Conservation (phyloP, 148 eudicot genomes). For the Rhododendron ovatum region DNA sequence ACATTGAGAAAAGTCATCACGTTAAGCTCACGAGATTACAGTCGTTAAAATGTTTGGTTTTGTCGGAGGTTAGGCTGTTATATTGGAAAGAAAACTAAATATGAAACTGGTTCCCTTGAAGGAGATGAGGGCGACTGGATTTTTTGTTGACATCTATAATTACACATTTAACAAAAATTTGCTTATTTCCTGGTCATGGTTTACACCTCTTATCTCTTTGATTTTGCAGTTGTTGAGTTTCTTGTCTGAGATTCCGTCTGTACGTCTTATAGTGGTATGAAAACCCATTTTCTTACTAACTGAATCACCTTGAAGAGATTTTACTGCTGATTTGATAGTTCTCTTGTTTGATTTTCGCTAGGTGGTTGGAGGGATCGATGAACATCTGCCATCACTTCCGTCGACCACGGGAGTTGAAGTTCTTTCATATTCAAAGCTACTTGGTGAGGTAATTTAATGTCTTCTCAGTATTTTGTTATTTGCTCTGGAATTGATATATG, state of each 20-base stretch:
- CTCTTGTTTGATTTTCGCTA: slow-evolving; percentile 10
- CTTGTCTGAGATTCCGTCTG: slow-evolving; percentile 80
- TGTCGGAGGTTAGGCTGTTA: not conserved
- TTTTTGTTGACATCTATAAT: not conserved
- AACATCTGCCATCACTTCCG: slow-evolving; percentile 73
- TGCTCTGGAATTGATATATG: not conserved
- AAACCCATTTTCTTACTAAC: not conserved
- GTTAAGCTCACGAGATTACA: not conserved
- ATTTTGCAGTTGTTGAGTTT: slow-evolving; percentile 76
- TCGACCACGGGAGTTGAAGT: slow-evolving; percentile 57
- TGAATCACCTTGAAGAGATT: not conserved
- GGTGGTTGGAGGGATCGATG: slow-evolving; percentile 92
- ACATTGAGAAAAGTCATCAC: not conserved
- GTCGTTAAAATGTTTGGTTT: not conserved
- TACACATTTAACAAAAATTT: not conserved
- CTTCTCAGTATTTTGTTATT: not conserved
- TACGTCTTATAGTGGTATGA: slow-evolving; percentile 84
- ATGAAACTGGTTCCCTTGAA: not conserved
- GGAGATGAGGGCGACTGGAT: not conserved
- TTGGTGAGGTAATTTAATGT: slow-evolving; percentile 50
- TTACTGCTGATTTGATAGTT: not conserved
- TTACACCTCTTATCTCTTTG: not conserved
- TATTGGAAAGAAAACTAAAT: not conserved
- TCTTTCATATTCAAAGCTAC: slow-evolving; percentile 65
- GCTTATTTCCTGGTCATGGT: not conserved